Evolutionary conservation across 306 rosid genomes (phyloP), one percentile per base, ranked within the genome.

Genomic region (Betula pendula): DNA sequence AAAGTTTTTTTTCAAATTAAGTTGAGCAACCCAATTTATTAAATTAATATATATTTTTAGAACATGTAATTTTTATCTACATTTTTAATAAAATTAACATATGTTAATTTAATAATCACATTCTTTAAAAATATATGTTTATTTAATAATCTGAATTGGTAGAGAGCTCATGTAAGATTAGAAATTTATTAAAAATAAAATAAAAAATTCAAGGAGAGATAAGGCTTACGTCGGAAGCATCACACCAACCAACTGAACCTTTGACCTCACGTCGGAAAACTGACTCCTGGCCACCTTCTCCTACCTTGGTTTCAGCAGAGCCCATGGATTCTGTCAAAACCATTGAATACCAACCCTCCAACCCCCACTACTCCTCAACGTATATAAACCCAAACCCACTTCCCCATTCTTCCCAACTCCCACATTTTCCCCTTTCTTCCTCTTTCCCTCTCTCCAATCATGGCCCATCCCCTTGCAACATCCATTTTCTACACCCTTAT

Each of bases 251-350:
- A 79, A 77, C 66, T 70, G 47, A 58, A 35, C 10, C 38, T 27
- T 51, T 50, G 78, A 74, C 72, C 66, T 63, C 69, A 33, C 14
- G 2, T 69, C 15, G 22, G 13, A 25, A 15, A 11, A 0, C 42
- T 6, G 42, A 38, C 8, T 38, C 42, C 42, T 38, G 8, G 12
- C 22, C 12, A 14, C n/a, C 13, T 11, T 43, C 12, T 74, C 83
- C 86, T 83, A 83, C 73, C 79, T 66, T 62, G 84, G 49, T 77
- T 80, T 47, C 19, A 47, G 0, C 14, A 14, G 25, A 65, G 85
- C 85, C 83, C 87, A 75, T 27, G 62, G 55, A 76, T 56, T 83
- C 33, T 35, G 71, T 43, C 11, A 50, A 86, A 77, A 80, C 87
- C 83, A 80, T 77, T 71, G 71, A 75, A 65, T 71, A 45, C 75